Percentiles rank a stretch among this genome's conserved stretches.
Conservation (phyloP, 495 filamentous ascomycete species). For the Stereocaulon alpinum region DNA sequence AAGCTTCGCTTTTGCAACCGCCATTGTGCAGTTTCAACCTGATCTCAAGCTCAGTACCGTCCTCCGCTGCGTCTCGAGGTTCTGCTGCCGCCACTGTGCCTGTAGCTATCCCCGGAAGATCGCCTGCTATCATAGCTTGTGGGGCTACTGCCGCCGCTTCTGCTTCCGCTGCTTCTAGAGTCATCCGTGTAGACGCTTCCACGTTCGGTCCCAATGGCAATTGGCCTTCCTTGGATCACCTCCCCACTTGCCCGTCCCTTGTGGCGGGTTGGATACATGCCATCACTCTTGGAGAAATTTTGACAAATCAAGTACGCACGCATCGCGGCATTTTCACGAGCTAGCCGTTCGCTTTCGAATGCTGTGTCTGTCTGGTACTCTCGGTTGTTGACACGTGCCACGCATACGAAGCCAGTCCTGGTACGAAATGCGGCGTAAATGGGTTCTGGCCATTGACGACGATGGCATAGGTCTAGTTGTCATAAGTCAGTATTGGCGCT, state of each 20-base stretch:
- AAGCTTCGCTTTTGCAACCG: neutral
- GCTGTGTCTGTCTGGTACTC: slow-evolving; percentile 89
- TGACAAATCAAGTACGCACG: slow-evolving; percentile 95
- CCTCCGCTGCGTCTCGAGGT: slow-evolving; percentile 17
- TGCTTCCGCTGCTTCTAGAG: slow-evolving; percentile 40
- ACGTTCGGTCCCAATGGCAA: slow-evolving; percentile 54
- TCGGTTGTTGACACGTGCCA: slow-evolving; percentile 89
- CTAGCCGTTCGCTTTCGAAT: slow-evolving; percentile 69
- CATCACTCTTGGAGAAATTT: slow-evolving; percentile 96
- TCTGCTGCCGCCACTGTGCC: slow-evolving; percentile 9
- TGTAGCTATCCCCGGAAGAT: slow-evolving; percentile 13
- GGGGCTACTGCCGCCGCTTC: slow-evolving; percentile 48
- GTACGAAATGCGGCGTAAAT: slow-evolving; percentile 67
- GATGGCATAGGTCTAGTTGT: slow-evolving; percentile 77
- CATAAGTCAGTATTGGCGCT: neutral
- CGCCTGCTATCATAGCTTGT: slow-evolving; percentile 35
- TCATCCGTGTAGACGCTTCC: slow-evolving; percentile 36
- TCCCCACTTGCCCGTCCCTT: slow-evolving; percentile 45
- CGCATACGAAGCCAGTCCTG: slow-evolving; percentile 72
- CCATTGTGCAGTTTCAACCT: neutral
- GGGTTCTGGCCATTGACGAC: slow-evolving; percentile 91
- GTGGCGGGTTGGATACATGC: slow-evolving; percentile 70
- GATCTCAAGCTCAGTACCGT: slow-evolving; percentile 1
- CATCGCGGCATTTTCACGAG: slow-evolving; percentile 92
- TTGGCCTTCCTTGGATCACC: slow-evolving; percentile 78